These are phyloP conservation scores for Arctostaphylos glauca DNA, from an alignment of 148 eudicot species.

Conservation along the genomic window DNA sequence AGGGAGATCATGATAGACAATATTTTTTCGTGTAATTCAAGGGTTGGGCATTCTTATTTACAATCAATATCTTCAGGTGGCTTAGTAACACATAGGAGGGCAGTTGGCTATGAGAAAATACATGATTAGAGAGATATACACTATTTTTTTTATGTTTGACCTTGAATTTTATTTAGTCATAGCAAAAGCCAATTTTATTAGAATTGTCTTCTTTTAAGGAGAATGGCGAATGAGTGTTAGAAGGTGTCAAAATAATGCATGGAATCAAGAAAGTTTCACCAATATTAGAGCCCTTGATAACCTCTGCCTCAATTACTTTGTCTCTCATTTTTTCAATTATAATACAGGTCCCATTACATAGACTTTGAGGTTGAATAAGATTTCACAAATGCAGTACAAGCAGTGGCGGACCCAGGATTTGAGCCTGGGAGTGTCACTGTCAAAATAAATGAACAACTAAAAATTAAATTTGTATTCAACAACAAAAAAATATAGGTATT, in stretches of 20 bases:
- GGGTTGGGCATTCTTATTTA: neutral
- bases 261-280: neutral
- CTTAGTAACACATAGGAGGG: neutral
- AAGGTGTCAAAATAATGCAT: neutral
- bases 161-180: neutral
- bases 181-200: neutral
- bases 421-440: no score
- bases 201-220: neutral
- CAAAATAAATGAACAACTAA: no score
- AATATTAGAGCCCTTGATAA: neutral
- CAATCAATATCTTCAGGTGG: neutral
- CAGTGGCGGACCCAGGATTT: no score
- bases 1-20: neutral
- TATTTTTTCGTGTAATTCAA: neutral
- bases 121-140: neutral
- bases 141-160: no score
- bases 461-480: no score
- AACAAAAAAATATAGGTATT: no score
- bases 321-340: neutral
- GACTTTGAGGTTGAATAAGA: neutral
- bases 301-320: neutral
- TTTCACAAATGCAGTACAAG: no score
- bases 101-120: conserved; percentile 9
- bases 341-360: neutral
- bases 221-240: neutral